A percentile compares a stretch with the other conserved stretches of the same genome.
phyloP scores from a whole-genome alignment of 2,329 filamentous ascomycete species.

The Diaporthe humulicola region DNA sequence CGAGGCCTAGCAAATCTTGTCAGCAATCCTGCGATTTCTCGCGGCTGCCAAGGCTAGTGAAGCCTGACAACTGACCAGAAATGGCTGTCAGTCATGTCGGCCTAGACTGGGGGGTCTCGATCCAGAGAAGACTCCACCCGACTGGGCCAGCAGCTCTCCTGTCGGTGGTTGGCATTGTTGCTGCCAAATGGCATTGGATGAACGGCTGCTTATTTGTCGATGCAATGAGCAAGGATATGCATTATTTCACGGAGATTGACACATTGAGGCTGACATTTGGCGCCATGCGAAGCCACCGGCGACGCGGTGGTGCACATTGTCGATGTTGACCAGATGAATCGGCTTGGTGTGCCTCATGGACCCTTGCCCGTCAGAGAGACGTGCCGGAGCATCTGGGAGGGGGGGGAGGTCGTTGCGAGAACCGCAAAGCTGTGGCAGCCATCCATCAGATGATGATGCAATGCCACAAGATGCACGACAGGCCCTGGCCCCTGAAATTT shows the following conservation, averaged over 20 bases:
- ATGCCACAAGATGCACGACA: slow-evolving; percentile 19
- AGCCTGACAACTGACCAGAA: neutral
- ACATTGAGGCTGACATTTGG: slow-evolving; percentile 30
- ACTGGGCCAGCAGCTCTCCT: neutral
- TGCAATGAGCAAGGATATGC: slow-evolving; percentile 30
- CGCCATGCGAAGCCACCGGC: slow-evolving; percentile 8
- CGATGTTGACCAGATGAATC: slow-evolving; percentile 17
- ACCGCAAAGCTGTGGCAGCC: slow-evolving; percentile 5
- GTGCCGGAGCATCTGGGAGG: neutral
- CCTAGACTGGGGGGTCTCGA: slow-evolving; percentile 22
- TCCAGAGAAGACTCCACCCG: slow-evolving; percentile 19
- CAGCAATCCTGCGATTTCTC: slow-evolving; percentile 18
- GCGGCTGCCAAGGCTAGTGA: neutral
- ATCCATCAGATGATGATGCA: slow-evolving; percentile 29
- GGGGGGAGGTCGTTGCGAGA: slow-evolving; percentile 21
- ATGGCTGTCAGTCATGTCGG: neutral
- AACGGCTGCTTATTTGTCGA: slow-evolving; percentile 21
- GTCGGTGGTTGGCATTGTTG: slow-evolving; percentile 23
- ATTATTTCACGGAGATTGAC: slow-evolving; percentile 16
- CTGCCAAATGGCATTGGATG: slow-evolving; percentile 31
- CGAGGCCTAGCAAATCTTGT: neutral
- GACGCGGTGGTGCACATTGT: neutral
- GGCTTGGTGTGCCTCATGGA: neutral
- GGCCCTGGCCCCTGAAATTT: slow-evolving; percentile 19
- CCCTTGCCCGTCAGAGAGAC: neutral